Evolutionary conservation across 2,329 filamentous ascomycete genomes (phyloP).

Genomic region (Penicillium sp.): DNA sequence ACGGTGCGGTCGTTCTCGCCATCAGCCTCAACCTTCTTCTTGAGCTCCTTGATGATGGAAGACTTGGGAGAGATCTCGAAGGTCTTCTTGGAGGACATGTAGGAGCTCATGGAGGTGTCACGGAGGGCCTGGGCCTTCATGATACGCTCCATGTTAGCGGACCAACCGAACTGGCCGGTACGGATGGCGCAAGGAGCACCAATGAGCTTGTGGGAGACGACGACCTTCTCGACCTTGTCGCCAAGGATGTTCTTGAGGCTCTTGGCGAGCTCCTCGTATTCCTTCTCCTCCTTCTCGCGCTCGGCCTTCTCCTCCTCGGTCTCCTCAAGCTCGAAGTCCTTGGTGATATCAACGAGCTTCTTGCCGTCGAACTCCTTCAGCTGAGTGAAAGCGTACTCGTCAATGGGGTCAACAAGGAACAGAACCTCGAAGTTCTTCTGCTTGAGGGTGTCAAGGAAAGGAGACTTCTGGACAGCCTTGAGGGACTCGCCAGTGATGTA

Average conservation of each 20-base stretch:
- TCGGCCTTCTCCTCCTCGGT: conserved; percentile 97
- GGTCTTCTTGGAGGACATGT: conserved; percentile 99
- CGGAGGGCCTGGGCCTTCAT: conserved; percentile 99
- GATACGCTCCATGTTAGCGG: conserved; percentile 99
- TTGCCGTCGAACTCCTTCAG: conserved; percentile 99
- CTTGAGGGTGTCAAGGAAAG: conserved; percentile 98
- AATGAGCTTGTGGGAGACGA: conserved; percentile 95
- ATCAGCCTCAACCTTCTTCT: conserved; percentile 97
- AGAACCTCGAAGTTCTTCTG: conserved; percentile 99
- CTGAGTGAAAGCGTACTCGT: conserved; percentile 99
- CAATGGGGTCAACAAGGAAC: conserved; percentile 98
- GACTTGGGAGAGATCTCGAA: conserved; percentile 99
- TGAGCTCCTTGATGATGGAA: conserved; percentile 96
- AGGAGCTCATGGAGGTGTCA: conserved; percentile 98
- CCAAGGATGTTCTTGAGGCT: conserved; percentile 97
- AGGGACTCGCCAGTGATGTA: conserved; percentile 99
- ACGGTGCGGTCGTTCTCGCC: conserved; percentile 98
- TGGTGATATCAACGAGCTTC: conserved; percentile 99
- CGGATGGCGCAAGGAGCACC: conserved; percentile 96
- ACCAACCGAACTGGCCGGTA: conserved; percentile 99
- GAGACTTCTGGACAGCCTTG: conserved; percentile 96
- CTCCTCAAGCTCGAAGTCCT: conserved; percentile 99
- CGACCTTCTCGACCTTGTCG: conserved; percentile 99
- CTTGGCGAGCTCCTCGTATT: conserved; percentile 93
- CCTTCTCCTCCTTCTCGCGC: conserved; percentile 96